Evolutionary conservation across 2,329 filamentous ascomycete genomes (phyloP), one percentile per base, ranked within the genome.

Genomic region (Ceratocystis colombiana): DNA sequence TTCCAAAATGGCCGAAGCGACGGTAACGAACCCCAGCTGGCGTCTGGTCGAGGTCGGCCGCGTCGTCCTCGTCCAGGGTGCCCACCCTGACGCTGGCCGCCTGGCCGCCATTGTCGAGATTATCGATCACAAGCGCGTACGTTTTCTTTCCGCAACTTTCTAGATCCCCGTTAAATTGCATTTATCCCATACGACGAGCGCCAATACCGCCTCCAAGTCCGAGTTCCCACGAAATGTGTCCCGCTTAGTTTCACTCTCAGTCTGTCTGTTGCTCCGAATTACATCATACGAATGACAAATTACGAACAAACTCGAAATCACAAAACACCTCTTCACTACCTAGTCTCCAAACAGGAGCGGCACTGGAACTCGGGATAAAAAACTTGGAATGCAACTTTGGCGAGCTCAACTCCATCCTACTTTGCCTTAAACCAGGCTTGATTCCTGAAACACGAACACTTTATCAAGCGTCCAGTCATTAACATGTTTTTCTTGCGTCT

Each of bases 41-140:
- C 92, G 92, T 84, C 85, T 91, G 80, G 92, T 99, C 79, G 92
- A 99, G 88, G 90, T 96, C 80, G 94, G 94, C 87, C 91, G 94
- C 78, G 87, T 99, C 77, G 88, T 96, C 78, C 86, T 96, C 79
- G 87, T 97, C 82, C 88, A 90, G 79, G 79, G 79, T 75, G 81
- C 84, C 77, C 88, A 91, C 76, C 86, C 87, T 74, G 89, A 81
- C 82, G 82, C 83, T 73, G 92, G 92, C 82, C 89, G 89, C 78
- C 86, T 97, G 75, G 95, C 92, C 75, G 83, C 87, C 75, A 93
- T 99, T 76, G 91, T 96, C 80, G 93, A 99, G 87, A 97, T 99
- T 80, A 94, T 99, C 82, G 94, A 99, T 83, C 93, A 99, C 88
- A 96, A 96, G 87, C 91, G 94, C 82, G 94, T 99, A 96, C 78